phyloP scores from a whole-genome alignment of 257 asterid species.

The Nicotiana otophora region DNA sequence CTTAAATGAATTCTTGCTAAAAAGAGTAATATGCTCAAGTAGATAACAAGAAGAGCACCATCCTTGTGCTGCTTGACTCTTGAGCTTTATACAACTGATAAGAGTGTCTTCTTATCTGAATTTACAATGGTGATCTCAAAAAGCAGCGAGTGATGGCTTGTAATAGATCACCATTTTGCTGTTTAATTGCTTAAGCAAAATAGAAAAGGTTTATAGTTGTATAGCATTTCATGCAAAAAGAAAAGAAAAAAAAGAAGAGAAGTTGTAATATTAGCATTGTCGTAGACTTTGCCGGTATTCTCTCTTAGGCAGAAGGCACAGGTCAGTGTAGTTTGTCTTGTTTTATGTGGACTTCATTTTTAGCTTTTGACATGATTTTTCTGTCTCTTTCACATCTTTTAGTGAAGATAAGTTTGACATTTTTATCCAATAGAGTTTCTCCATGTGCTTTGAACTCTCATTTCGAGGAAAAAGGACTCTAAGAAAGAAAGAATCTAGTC shows the following conservation, averaged over 20 bases:
- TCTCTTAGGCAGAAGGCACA: not conserved
- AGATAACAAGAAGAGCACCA: not conserved
- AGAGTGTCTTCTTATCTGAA: not conserved
- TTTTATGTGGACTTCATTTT: not conserved
- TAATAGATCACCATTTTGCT: not conserved
- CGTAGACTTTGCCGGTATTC: not conserved
- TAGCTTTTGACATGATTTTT: not conserved
- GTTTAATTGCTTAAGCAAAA: not conserved
- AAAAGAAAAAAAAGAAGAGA: too few species aligned
- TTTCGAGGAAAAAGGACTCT: not conserved
- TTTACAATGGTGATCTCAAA: not conserved
- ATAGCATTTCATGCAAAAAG: too few species aligned
- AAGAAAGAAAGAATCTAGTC: not conserved
- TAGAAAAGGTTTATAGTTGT: too few species aligned
- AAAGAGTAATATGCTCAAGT: not conserved
- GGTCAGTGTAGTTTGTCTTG: not conserved
- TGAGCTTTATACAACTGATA: not conserved
- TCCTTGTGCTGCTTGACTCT: not conserved
- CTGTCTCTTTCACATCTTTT: not conserved
- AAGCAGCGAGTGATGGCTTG: not conserved
- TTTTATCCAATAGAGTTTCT: not conserved
- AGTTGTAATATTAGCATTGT: not conserved
- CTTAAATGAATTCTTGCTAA: not conserved
- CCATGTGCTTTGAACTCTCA: constrained; percentile 4
- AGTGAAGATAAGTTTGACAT: not conserved